phyloP scores from a whole-genome alignment of 176 grass and related monocot species.

The Eleusine coracana region DNA sequence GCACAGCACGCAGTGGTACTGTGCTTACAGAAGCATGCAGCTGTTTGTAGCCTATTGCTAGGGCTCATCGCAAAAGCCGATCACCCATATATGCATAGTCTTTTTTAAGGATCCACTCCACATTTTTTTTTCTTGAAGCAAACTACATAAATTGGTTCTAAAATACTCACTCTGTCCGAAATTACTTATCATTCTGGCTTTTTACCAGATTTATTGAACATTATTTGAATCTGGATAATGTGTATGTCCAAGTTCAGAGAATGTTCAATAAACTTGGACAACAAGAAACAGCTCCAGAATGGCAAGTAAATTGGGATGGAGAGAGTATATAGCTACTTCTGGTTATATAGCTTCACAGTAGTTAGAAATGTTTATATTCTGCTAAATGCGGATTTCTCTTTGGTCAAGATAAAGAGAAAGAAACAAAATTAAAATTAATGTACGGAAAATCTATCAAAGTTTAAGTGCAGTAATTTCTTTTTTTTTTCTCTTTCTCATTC shows the following conservation, averaged over 20 bases:
- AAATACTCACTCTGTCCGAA: too few relatives aligned
- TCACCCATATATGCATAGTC: constrained; percentile 16
- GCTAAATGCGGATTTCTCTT: not conserved
- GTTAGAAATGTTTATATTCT: too few relatives aligned
- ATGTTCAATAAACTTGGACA: too few relatives aligned
- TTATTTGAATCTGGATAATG: too few relatives aligned
- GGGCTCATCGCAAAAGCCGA: constrained; percentile 52
- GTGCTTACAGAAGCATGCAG: constrained; percentile 48
- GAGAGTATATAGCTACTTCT: too few relatives aligned
- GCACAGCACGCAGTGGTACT: constrained; percentile 42
- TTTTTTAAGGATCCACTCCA: not conserved
- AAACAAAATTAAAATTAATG: not conserved
- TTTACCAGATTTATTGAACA: too few relatives aligned
- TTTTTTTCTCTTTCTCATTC: not conserved
- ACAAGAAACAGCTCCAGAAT: too few relatives aligned
- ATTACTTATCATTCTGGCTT: too few relatives aligned
- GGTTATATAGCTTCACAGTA: too few relatives aligned
- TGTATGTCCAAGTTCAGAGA: too few relatives aligned
- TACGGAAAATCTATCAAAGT: not conserved
- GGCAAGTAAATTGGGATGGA: too few relatives aligned
- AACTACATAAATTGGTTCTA: not conserved
- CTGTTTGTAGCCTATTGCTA: constrained; percentile 50
- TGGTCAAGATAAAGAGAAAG: not conserved
- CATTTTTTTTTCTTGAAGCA: not conserved
- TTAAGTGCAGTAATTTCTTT: not conserved